Base-by-base conservation (phyloP, 257 asterid species). In the Anisodus acutangulus region DNA sequence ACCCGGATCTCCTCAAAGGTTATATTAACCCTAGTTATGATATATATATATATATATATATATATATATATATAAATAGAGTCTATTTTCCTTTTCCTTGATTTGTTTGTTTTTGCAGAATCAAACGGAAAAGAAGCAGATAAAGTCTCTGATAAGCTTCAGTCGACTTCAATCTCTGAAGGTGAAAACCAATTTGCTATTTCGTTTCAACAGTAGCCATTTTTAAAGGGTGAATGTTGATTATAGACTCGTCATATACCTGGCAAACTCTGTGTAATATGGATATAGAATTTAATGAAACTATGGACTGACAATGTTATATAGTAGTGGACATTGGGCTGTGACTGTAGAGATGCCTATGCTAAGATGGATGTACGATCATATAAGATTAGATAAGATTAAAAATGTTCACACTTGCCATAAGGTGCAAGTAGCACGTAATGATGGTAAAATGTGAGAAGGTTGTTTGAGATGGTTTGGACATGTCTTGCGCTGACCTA, bases 1-100 rank as follows among this genome's bases (percentile, higher is more conserved):
- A 93, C 74, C 99, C 99, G 69, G 98, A 94, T 91, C 95, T 95
- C 78, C 83, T 90, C 79, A 93, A 91, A 92, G 97, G 99, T 95
- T 17, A 84, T 55, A 55, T 3, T 0, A 53, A 53, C 60, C 60
- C 0, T 55, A 4, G 3, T 54, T 55, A 13, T 31, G 41, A 3
- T 71, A 8, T 55, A 6, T 13, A 22, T 22, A 22, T 22, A 22
- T 55, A 11, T 41, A 8, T 41, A 11, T 41, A 8, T 41, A 22
- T 22, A 22, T 22, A 3, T 71, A 8, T 55, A 6, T 55, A 11
- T 41, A 8, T 41, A 69, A 41, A 41, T 41, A 41, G 78, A 43
- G 35, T 4, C 78, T 51, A 3, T 17, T 3, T 70, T 41, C 39
- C 35, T 67, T 13, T 41, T 37, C 45, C 31, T 79, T 22, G 5